Percentiles rank a stretch among this genome's conserved stretches.
Conservation (phyloP, 2,329 filamentous ascomycete genomes). For the Emericellopsis cladophorae region DNA sequence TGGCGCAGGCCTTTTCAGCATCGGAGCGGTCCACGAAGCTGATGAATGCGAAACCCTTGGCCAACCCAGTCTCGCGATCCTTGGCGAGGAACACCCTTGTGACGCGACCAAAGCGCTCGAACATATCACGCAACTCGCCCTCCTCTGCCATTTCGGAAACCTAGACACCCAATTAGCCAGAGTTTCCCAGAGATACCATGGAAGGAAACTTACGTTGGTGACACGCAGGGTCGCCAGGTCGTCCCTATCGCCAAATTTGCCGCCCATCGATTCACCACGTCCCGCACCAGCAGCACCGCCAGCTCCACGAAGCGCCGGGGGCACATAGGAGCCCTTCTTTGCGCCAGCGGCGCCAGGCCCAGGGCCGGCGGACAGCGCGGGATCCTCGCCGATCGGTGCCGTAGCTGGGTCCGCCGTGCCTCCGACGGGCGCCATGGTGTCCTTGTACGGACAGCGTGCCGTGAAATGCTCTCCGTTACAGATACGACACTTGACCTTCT, state of each 20-base stretch:
- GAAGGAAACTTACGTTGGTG: conserved; percentile 68
- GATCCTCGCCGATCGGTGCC: conserved; percentile 37
- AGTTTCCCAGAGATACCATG: neutral
- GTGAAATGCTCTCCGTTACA: conserved; percentile 99
- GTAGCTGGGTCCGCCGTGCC: conserved; percentile 40
- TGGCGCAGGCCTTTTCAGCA: conserved; percentile 84
- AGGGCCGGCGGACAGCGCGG: conserved; percentile 31
- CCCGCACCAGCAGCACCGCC: conserved; percentile 21
- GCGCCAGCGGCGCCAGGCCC: conserved; percentile 47
- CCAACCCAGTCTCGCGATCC: conserved; percentile 88
- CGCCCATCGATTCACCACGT: conserved; percentile 63
- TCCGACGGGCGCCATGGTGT: conserved; percentile 88
- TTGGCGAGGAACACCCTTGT: conserved; percentile 96
- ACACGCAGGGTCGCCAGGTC: conserved; percentile 93
- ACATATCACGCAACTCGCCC: conserved; percentile 89
- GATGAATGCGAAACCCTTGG: conserved; percentile 99
- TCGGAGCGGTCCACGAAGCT: conserved; percentile 85
- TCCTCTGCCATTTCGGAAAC: conserved; percentile 97
- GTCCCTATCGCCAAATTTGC: conserved; percentile 83
- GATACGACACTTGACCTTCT: conserved; percentile 99
- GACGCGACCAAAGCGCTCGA: conserved; percentile 92
- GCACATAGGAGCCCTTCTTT: conserved; percentile 80
- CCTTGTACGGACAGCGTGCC: conserved; percentile 97
- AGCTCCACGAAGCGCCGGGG: conserved; percentile 76
- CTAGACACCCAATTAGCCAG: conserved; percentile 26